phyloP scores from a whole-genome alignment of 23 red algal species.

The Gracilaria domingensis region DNA sequence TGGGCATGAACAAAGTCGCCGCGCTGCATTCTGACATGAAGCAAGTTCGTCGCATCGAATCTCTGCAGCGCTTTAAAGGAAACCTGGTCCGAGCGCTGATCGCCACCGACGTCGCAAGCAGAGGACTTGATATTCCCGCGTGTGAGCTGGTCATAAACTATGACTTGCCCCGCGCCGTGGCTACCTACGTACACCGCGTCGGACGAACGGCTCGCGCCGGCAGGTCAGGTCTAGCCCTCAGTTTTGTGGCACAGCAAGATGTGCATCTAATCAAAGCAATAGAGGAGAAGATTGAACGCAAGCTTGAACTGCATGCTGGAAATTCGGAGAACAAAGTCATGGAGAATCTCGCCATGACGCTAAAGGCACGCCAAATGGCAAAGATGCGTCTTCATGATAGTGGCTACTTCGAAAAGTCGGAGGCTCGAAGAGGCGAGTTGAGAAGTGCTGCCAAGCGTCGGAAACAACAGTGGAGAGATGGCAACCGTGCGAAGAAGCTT shows the following conservation, averaged over 20 bases:
- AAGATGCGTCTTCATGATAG: slow-evolving; percentile 44
- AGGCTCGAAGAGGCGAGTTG: slow-evolving; percentile 1
- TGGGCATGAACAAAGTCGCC: slow-evolving; percentile 81
- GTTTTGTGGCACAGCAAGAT: slow-evolving; percentile 79
- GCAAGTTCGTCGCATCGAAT: slow-evolving; percentile 69
- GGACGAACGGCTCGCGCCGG: slow-evolving; percentile 93
- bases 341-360: slow-evolving; percentile 48
- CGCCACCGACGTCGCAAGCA: slow-evolving; percentile 90
- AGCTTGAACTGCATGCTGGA: slow-evolving; percentile 21
- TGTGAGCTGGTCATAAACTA: slow-evolving; percentile 92
- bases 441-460: slow-evolving; percentile 37
- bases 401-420: slow-evolving; percentile 46
- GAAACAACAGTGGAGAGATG: background rate
- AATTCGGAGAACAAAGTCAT: slow-evolving; percentile 37
- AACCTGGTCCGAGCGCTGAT: slow-evolving; percentile 71
- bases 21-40: slow-evolving; percentile 82
- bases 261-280: slow-evolving; percentile 67
- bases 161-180: slow-evolving; percentile 78
- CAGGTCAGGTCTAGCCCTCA: slow-evolving; percentile 73
- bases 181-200: slow-evolving; percentile 96
- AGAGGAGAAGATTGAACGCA: slow-evolving; percentile 45
- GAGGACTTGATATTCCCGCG: slow-evolving; percentile 92
- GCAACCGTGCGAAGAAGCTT: background rate
- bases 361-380: slow-evolving; percentile 68
- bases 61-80: slow-evolving; percentile 72